These are phyloP conservation scores for Trichoderma sp. DNA, from an alignment of 2,329 filamentous ascomycete species.

Conservation along the genomic window DNA sequence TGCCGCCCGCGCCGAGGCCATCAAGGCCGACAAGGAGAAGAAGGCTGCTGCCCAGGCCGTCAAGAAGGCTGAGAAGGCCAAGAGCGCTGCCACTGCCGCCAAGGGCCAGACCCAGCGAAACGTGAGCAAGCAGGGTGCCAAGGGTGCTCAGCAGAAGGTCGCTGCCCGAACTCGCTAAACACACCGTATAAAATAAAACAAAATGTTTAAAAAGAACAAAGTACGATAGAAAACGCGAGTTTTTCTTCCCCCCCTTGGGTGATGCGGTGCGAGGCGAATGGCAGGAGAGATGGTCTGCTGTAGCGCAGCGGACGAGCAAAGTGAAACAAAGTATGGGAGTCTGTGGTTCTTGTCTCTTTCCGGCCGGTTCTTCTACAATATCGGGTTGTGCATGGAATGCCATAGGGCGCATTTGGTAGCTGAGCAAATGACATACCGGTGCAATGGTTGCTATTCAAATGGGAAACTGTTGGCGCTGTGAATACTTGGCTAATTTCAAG, in stretches of 20 bases:
- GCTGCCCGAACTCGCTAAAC: slow-evolving; percentile 76
- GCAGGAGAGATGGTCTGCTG: not conserved
- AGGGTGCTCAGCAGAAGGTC: slow-evolving; percentile 85
- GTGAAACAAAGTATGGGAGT: slow-evolving; percentile 35
- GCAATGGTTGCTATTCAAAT: slow-evolving; percentile 35
- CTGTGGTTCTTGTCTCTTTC: slow-evolving; percentile 48
- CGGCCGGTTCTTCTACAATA: slow-evolving; percentile 46
- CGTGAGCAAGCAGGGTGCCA: slow-evolving; percentile 94
- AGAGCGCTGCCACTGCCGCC: slow-evolving; percentile 72
- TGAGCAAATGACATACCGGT: slow-evolving; percentile 42
- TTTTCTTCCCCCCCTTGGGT: not conserved
- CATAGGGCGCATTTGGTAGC: slow-evolving; percentile 47
- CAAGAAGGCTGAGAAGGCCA: slow-evolving; percentile 99
- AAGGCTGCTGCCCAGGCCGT: slow-evolving; percentile 80
- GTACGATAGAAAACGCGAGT: not conserved
- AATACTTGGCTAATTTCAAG: not conserved
- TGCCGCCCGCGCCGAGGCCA: slow-evolving; percentile 84
- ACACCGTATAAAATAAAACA: not conserved
- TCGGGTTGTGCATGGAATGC: slow-evolving; percentile 45
- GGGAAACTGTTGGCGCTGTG: slow-evolving; percentile 19
- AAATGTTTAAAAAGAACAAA: slow-evolving; percentile 24
- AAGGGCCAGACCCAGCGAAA: slow-evolving; percentile 80
- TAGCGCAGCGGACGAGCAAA: slow-evolving; percentile 13
- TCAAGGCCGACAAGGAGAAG: slow-evolving; percentile 99
- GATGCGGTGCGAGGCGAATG: slow-evolving; percentile 2